Evolutionary conservation across 345 rosid genomes (phyloP).

Genomic region (Murraya paniculata): DNA sequence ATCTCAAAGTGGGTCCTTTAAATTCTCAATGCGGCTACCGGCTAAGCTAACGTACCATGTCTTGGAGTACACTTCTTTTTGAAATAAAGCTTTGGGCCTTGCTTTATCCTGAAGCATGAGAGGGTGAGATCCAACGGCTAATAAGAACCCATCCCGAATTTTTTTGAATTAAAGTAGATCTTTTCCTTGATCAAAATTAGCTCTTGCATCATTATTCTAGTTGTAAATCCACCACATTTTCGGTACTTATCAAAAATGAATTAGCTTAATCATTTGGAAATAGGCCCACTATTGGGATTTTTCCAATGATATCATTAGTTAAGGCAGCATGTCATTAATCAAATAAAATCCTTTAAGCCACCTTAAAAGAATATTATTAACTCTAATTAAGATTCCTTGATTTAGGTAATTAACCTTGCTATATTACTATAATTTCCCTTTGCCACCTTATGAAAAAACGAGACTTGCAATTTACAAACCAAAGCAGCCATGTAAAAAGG

Average conservation of each 20-base stretch:
- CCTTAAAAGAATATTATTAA: not conserved
- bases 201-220: not conserved
- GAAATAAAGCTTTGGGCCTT: conserved; percentile 12
- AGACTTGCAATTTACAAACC: no score
- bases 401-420: no score
- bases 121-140: conserved; percentile 24
- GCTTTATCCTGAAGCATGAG: conserved; percentile 44
- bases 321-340: conserved; percentile 10
- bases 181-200: not conserved
- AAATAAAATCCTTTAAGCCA: not conserved
- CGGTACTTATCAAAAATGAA: not conserved
- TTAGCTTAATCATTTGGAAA: not conserved
- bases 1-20: conserved; percentile 18
- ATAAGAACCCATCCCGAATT: not conserved
- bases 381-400: not conserved
- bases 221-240: not conserved
- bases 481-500: no score
- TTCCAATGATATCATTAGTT: not conserved
- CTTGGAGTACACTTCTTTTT: conserved; percentile 38
- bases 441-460: no score
- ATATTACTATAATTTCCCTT: no score
- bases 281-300: not conserved
- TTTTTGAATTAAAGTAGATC: conserved; percentile 20
- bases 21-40: conserved; percentile 4
- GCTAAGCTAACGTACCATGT: conserved; percentile 21